phyloP scores from a whole-genome alignment of 371 early-diverging fungal genomes.

The Lichtheimia ramosa region DNA sequence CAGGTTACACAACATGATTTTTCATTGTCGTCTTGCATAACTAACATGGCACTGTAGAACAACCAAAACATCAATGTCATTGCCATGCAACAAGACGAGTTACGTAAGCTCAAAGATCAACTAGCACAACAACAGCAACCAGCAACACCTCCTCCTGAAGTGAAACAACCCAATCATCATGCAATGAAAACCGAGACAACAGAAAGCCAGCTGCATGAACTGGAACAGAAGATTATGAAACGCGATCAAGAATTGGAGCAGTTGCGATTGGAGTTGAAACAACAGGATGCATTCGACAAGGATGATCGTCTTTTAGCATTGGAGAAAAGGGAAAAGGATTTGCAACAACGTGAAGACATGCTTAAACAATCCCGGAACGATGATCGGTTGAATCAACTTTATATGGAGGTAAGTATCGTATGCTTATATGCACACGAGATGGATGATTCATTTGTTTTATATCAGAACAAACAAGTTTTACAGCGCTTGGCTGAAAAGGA shows the following conservation, averaged over 20 bases:
- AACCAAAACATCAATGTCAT: background rate
- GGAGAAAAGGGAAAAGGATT: background rate
- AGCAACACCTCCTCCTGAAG: background rate
- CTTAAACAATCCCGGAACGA: background rate
- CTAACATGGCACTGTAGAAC: background rate
- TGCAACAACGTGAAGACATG: background rate
- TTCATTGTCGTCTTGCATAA: background rate
- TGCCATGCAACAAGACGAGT: background rate
- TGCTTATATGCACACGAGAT: too few species aligned
- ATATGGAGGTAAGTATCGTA: background rate
- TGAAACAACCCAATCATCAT: background rate
- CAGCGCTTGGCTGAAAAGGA: too few species aligned
- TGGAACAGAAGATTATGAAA: background rate
- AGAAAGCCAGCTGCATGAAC: background rate
- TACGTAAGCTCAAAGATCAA: background rate
- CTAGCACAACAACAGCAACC: background rate
- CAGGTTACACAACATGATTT: background rate
- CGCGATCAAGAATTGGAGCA: background rate
- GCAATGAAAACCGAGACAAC: background rate
- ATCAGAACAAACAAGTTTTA: too few species aligned
- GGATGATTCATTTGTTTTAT: too few species aligned
- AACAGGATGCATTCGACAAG: background rate
- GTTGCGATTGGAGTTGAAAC: background rate
- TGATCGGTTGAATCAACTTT: background rate
- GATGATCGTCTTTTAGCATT: background rate